A percentile compares a stretch with the other conserved stretches of the same genome.
These are phyloP conservation scores for Chaetomium strumarium DNA, from an alignment of 2,329 filamentous ascomycete species.

Conservation along the genomic window DNA sequence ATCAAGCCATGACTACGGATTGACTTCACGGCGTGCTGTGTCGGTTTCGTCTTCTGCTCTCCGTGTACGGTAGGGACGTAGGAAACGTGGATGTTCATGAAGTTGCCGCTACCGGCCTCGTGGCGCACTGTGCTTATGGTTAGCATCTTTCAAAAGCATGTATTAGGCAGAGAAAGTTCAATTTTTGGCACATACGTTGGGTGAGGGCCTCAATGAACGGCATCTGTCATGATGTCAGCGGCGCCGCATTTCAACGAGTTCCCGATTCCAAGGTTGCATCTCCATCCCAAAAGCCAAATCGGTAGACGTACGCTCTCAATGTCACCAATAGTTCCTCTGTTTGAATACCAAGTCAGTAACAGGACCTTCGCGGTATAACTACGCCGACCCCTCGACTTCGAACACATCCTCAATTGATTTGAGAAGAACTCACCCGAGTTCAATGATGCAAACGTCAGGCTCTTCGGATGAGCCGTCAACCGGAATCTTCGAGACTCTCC, in stretches of 20 bases:
- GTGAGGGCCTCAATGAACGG: conserved; percentile 18
- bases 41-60: conserved; percentile 95
- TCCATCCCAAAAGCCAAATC: no score
- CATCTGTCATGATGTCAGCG: conserved; percentile 12
- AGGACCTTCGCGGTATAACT: accelerated
- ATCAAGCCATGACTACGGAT: conserved; percentile 74
- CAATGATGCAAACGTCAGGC: conserved; percentile 89
- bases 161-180: neutral
- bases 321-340: conserved; percentile 16
- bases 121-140: conserved; percentile 9
- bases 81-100: conserved; percentile 83
- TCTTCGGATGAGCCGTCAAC: conserved; percentile 77
- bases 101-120: conserved; percentile 62
- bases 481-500: conserved; percentile 75
- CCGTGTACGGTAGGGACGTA: conserved; percentile 67
- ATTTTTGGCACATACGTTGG: conserved; percentile 6
- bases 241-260: neutral
- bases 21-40: conserved; percentile 80
- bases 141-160: neutral
- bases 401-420: no score
- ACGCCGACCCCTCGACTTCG: neutral
- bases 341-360: neutral
- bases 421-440: conserved; percentile 34
- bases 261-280: neutral
- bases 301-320: conserved; percentile 15